A percentile compares a stretch with the other conserved stretches of the same genome.
These are phyloP conservation scores for Diaporthe helianthi DNA, from an alignment of 2,329 filamentous ascomycete species.

Conservation along the genomic window DNA sequence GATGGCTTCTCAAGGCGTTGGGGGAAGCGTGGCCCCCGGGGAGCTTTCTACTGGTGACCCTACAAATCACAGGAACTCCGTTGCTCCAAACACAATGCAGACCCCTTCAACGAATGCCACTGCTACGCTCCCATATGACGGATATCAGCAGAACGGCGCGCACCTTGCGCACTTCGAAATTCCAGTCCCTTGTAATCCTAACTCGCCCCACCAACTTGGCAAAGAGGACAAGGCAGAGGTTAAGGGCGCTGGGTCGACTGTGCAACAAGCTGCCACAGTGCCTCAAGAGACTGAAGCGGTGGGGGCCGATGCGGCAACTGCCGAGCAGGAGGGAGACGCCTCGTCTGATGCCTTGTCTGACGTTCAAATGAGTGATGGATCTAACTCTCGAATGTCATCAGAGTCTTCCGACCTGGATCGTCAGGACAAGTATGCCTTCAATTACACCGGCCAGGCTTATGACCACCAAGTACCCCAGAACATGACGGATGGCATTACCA, in stretches of 20 bases:
- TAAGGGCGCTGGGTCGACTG: too few species aligned
- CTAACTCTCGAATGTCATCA: neutral
- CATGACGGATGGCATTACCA: neutral
- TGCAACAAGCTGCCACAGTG: neutral
- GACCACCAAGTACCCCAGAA: conserved; percentile 8
- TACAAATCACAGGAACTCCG: neutral
- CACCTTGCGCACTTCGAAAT: neutral
- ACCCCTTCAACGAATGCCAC: neutral
- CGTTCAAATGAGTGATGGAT: neutral
- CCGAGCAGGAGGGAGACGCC: neutral
- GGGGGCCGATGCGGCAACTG: neutral
- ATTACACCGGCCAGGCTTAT: neutral
- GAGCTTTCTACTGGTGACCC: too few species aligned
- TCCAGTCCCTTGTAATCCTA: too few species aligned
- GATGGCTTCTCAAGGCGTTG: neutral
- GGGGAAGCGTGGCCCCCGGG: neutral
- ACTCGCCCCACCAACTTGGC: too few species aligned
- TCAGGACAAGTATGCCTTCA: conserved; percentile 27
- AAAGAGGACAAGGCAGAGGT: too few species aligned
- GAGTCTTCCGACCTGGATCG: neutral
- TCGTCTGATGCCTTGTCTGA: neutral
- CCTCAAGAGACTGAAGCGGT: too few species aligned
- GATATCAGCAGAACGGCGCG: neutral
- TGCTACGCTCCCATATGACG: neutral
- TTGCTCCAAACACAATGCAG: neutral